Percentiles rank a stretch among this genome's conserved stretches.
Conservation (phyloP, 2,329 filamentous ascomycete genomes). For the Fusarium temperatum region DNA sequence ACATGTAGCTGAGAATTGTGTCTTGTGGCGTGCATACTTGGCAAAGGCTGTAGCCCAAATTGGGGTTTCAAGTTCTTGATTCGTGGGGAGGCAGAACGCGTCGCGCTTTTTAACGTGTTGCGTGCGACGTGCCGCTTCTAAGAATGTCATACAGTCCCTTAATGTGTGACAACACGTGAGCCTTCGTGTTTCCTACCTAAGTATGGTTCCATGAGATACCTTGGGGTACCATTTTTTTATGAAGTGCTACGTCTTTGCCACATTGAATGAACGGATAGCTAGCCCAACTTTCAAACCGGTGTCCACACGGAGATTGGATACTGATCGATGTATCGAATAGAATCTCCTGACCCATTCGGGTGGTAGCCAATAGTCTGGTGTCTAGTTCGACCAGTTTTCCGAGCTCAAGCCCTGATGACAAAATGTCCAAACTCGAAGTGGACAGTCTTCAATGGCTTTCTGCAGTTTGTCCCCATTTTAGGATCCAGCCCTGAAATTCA, state of each 20-base stretch:
- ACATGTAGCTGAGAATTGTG: neutral
- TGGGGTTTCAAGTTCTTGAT: neutral
- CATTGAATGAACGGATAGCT: neutral
- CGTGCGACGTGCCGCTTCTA: neutral
- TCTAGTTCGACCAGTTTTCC: neutral
- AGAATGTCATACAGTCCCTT: slow-evolving; percentile 6
- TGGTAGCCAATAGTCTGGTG: slow-evolving; percentile 30
- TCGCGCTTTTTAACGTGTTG: slow-evolving; percentile 14
- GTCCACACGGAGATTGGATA: slow-evolving; percentile 7
- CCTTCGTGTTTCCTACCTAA: neutral
- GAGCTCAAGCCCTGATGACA: slow-evolving; percentile 1
- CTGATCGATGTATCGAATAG: slow-evolving; percentile 9
- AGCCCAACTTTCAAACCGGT: slow-evolving; percentile 11
- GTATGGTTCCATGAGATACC: neutral
- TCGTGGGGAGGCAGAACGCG: slow-evolving; percentile 7
- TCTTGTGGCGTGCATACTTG: neutral
- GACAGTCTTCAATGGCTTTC: slow-evolving; percentile 23
- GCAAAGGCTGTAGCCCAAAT: neutral
- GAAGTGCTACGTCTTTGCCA: slow-evolving; percentile 20
- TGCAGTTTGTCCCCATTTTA: slow-evolving; percentile 40
- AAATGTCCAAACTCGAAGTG: slow-evolving; percentile 1
- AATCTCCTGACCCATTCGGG: slow-evolving; percentile 28
- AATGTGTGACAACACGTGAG: slow-evolving; percentile 20
- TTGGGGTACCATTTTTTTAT: neutral
- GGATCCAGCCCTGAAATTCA: slow-evolving; percentile 48